phyloP scores from a whole-genome alignment of 2,329 filamentous ascomycete genomes.

The Rutstroemia sydowiana region DNA sequence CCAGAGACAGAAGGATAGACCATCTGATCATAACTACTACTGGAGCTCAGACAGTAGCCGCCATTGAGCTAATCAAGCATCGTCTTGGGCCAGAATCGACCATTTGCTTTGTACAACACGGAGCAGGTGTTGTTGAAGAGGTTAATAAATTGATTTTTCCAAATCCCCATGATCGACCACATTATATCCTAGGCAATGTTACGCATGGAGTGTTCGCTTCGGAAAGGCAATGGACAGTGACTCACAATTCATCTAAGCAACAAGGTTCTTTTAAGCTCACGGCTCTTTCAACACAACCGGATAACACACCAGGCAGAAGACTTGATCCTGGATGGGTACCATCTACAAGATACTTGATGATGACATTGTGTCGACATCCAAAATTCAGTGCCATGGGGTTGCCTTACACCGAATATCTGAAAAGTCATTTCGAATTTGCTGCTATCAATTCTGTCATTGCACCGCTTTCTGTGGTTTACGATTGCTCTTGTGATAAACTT shows the following conservation, averaged over 20 bases:
- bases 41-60: constrained; percentile 47
- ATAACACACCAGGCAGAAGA: constrained; percentile 2
- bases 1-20: constrained; percentile 44
- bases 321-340: constrained; percentile 32
- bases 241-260: constrained; percentile 30
- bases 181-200: constrained; percentile 51
- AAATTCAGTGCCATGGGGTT: constrained; percentile 54
- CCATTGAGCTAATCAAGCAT: constrained; percentile 53
- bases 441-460: constrained; percentile 72
- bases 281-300: constrained; percentile 11
- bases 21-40: constrained; percentile 66
- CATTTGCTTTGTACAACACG: constrained; percentile 71
- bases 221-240: constrained; percentile 35
- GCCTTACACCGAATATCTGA: constrained; percentile 54
- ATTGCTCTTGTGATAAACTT: constrained; percentile 66
- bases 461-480: constrained; percentile 71
- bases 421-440: constrained; percentile 70
- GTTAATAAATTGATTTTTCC: constrained; percentile 66
- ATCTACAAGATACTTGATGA: constrained; percentile 52
- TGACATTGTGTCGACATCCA: constrained; percentile 54
- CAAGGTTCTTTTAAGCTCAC: constrained; percentile 33
- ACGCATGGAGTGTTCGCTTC: constrained; percentile 34
- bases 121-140: constrained; percentile 75
- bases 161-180: constrained; percentile 56
- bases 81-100: constrained; percentile 63